These are phyloP conservation scores for Saprolegnia parasitica DNA, from an alignment of 352 stramenopile species.

Conservation along the genomic window DNA sequence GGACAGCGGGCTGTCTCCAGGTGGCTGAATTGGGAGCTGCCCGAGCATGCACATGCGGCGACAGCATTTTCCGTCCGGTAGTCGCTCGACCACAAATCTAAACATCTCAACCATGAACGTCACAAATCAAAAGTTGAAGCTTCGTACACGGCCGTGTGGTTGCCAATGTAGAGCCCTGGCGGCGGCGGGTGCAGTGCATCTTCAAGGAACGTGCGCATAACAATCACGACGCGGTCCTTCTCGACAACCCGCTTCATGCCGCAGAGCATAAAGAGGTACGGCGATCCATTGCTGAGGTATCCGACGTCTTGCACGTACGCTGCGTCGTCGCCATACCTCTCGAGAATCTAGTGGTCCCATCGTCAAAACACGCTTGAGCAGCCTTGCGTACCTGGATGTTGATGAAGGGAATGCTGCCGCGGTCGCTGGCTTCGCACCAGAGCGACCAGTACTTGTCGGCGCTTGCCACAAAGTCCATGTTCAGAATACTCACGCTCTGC, in stretches of 20 bases:
- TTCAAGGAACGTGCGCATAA: slow-evolving; percentile 22
- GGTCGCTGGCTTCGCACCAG: slow-evolving; percentile 1
- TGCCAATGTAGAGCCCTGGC: not conserved
- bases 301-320: slow-evolving; percentile 1
- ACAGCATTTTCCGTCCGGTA: slow-evolving; percentile 2
- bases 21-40: not conserved
- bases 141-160: slow-evolving; percentile 7
- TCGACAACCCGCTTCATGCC: slow-evolving; percentile 18
- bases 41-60: slow-evolving; percentile 5
- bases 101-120: not conserved
- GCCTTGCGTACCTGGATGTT: not conserved
- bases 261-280: slow-evolving; percentile 13
- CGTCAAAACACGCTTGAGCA: not conserved
- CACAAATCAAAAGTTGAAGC: too few relatives aligned
- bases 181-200: slow-evolving; percentile 15
- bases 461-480: slow-evolving; percentile 2
- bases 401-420: not conserved
- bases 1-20: not conserved
- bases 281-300: not conserved
- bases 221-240: slow-evolving; percentile 14
- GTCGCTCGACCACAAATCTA: slow-evolving; percentile 13
- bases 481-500: not conserved
- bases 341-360: not conserved
- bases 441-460: slow-evolving; percentile 9
- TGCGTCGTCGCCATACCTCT: slow-evolving; percentile 6